Base-by-base conservation (phyloP, 2,329 filamentous ascomycete genomes). In the Eurotiales sp. region DNA sequence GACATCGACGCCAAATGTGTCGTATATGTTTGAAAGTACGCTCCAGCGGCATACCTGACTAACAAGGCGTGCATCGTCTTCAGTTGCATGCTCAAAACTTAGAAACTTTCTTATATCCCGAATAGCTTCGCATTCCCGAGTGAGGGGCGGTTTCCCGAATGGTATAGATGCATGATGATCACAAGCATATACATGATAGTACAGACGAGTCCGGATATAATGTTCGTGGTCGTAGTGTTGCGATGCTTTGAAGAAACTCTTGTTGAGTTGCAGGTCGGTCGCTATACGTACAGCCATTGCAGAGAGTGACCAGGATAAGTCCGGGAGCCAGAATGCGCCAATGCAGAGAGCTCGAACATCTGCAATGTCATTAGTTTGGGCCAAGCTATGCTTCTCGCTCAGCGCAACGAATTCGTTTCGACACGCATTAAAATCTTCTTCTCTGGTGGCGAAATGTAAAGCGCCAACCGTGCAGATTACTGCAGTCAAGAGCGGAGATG, bases 321-420 rank as follows among this genome's bases (percentile, higher is more conserved):
- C 61, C 37, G 50, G 56, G 6, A 72, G 55, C 68, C 68, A 72
- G 51, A 72, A 66, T 8, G 69, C 68, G n/a, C 63, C 69, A 25
- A 72, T 65, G 41, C 61, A 65, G 1, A 71, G 59, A 8, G 59
- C 68, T 30, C 66, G 63, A 4, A 64, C 56, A 50, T 64, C 62
- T 10, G 27, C 29, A 12, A 41, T 30, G 29, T 36, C 21, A 19
- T 22, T 25, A 15, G 19, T 50, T 22, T 30, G 32, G 23, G 30
- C 14, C 15, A 30, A 15, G 21, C 17, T 29, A 8, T 34, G 30
- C 8, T 23, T 25, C 5, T 30, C 30, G 14, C 21, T 42, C 2
- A 50, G 17, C 8, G 29, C 40, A 17, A 42, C 32, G 27, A 50
- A 50, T 27, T 50, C 47, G 12, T 17, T 34, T 7, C 27, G 27